phyloP scores from a whole-genome alignment of 495 filamentous ascomycete genomes.

The Parachaetomium inaequale region DNA sequence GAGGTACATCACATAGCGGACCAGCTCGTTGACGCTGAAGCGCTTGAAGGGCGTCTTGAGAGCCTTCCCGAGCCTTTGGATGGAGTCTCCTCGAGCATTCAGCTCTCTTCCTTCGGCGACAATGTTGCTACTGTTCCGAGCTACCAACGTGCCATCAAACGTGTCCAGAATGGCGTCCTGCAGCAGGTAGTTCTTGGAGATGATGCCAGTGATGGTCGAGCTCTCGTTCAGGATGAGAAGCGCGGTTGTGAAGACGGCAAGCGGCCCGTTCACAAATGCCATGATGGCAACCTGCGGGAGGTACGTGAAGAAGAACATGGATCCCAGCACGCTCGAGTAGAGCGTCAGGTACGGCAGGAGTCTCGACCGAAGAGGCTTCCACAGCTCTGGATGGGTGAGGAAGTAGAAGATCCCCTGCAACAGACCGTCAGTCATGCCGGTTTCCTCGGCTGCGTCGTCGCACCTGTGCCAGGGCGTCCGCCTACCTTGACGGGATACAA shows the following conservation, averaged over 20 bases:
- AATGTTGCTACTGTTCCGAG: conserved; percentile 52
- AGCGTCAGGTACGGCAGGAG: conserved; percentile 66
- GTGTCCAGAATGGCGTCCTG: conserved; percentile 81
- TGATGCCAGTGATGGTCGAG: conserved; percentile 68
- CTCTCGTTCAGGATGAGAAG: conserved; percentile 79
- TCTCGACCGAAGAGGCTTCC: conserved; percentile 66
- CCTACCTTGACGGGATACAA: conserved; percentile 78
- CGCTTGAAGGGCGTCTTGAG: conserved; percentile 64
- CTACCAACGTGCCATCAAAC: conserved; percentile 77
- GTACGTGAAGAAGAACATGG: conserved; percentile 88
- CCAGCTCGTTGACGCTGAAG: conserved; percentile 60
- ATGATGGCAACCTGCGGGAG: conserved; percentile 80
- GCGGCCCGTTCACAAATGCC: conserved; percentile 78
- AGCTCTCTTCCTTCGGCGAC: conserved; percentile 72
- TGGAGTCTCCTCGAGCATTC: conserved; percentile 55
- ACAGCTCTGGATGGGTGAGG: conserved; percentile 57
- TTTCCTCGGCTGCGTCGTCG: neutral
- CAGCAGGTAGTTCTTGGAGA: conserved; percentile 72
- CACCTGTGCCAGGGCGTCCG: neutral
- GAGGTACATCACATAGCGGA: conserved; percentile 75
- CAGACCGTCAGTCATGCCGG: conserved; percentile 15
- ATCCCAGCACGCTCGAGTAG: conserved; percentile 60
- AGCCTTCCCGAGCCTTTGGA: conserved; percentile 69
- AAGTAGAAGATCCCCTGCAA: conserved; percentile 71
- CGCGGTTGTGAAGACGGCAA: conserved; percentile 72